Evolutionary conservation across 176 grass and related monocot species (phyloP), one percentile per base, ranked within the genome.

Genomic region (Bromus sterilis): DNA sequence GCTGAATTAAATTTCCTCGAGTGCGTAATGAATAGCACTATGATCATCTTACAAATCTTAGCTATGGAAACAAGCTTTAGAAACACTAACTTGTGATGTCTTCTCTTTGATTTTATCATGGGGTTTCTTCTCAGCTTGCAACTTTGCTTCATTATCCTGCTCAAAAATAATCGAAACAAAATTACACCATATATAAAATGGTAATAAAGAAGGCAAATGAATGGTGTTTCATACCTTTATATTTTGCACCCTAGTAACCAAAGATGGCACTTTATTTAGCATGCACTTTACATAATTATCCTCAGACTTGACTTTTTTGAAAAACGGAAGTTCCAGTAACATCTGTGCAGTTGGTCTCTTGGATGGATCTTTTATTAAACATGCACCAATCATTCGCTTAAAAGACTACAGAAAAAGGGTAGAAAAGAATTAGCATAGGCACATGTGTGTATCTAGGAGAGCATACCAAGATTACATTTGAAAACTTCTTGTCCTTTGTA

Each of bases 401-500:
- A 98, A 98, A 65, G 84, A 86, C 95, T 91, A 48, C 69, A 55
- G 56, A 70, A 18, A 60, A 11, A 82, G 60, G 60, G 18, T 31
- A 44, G 11, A 66, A 44, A 56, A 28, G 9, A 88, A 37, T 77
- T 40, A 66, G 21, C 30, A 35, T 43, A 9, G 2, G 2, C 11
- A 59, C 16, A 29, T 7, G 35, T 48, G 18, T 33, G 28, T 74
- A 8, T 13, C 8, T 51, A 60, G n/a, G 5, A 40, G 66, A 85
- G 6, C 2, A 74, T 69, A 18, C 64, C 48, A 4, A 79, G 57
- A 91, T 53, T 5, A 93, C 92, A 40, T 78, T 83, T 83, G 95
- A 86, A 74, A 98, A 93, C 26, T 98, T 98, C 86, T 91, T 94
- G 39, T 95, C 95, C 71, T 89, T 94, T 73, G 90, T 93, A 67